Base-by-base conservation (phyloP, 2,329 filamentous ascomycete genomes). In the Grosmannia clavigera region DNA sequence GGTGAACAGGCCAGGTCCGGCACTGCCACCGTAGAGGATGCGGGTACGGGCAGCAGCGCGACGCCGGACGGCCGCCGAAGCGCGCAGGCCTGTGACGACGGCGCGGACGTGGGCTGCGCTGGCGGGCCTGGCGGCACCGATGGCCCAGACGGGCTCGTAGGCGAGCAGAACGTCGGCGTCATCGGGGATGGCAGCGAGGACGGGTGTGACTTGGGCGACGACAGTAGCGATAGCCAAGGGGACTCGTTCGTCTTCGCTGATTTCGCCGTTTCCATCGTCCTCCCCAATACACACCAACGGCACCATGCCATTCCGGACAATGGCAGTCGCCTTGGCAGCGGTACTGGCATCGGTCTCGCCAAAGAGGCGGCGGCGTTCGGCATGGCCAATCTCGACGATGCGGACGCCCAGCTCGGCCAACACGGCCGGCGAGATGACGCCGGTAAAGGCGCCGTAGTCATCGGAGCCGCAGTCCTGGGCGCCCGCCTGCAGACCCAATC, bases 81-180 rank as follows among this genome's bases (percentile, higher is more conserved):
- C 67, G 59, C 85, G 78, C 56, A 92, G 77, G 22, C 81, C 82
- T 66, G 79, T 78, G 19, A 87, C 84, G 2, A 94, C 88, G 46
- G 77, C 80, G 4, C 86, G 79, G 0, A 95, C 87, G 68, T 95
- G 86, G 63, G 85, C 84, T 22, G 85, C 81, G 9, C 79, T 79
- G 0, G 90, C 90, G 2, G 90, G 89, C 67, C 85, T 76, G 1
- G 80, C 75, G 11, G 88, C 85, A 0, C 90, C 90, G 71, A 94
- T 95, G 0, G 90, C 90, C 90, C 90, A 95, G 1, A 94, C 88
- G 9, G 90, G 90, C 75, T 95, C 90, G 68, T 95, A 95, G 0
- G 90, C 90, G 61, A 95, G 78, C 7, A 92, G 81, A 5, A 94
- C 79, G 55, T 90, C 85, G 0, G 83, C 81, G 19, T 82, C 76